A percentile compares a stretch with the other conserved stretches of the same genome.
phyloP scores from a whole-genome alignment of 129 eudicot species.

The Solidago caesia region DNA sequence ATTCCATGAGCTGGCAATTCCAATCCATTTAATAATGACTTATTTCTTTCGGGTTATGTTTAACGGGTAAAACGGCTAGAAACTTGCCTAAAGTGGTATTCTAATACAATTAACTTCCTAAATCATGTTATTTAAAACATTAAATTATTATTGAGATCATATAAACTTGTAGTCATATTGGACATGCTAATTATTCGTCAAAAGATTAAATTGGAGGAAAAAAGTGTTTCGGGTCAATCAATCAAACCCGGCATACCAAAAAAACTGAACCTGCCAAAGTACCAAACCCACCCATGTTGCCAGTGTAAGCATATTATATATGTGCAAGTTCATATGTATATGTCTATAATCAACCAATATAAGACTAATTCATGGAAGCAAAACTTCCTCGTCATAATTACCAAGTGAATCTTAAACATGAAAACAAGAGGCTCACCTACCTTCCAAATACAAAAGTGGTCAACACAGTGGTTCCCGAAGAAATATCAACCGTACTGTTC shows the following conservation, averaged over 20 bases:
- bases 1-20: neutral
- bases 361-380: neutral
- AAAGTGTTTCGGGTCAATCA: neutral
- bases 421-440: constrained; percentile 36
- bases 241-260: neutral
- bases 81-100: neutral
- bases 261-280: neutral
- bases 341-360: neutral
- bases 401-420: neutral
- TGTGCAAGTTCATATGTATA: neutral
- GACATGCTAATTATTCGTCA: neutral
- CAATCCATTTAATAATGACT: neutral
- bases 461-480: constrained; percentile 94
- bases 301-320: neutral
- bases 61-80: neutral
- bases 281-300: neutral
- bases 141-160: no score
- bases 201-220: neutral
- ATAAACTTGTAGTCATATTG: neutral
- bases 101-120: no score
- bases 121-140: no score
- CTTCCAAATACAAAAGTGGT: constrained; percentile 80
- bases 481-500: constrained; percentile 57
- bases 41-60: neutral
- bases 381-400: constrained; percentile 4